These are phyloP conservation scores for Canavalia ensiformis DNA, from an alignment of 306 rosid species.

Conservation along the genomic window DNA sequence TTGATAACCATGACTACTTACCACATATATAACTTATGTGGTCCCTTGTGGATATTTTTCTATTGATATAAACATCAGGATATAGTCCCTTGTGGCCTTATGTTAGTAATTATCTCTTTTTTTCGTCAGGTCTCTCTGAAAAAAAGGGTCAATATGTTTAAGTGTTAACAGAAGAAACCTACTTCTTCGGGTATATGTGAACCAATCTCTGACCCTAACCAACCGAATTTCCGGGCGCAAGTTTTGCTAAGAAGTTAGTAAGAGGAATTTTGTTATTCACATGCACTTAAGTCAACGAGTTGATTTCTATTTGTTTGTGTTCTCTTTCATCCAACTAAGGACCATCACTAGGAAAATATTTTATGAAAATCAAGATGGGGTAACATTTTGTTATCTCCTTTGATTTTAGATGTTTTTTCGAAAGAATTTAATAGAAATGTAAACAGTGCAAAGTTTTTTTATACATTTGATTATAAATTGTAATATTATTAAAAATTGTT, in stretches of 20 bases:
- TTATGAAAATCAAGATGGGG: no score
- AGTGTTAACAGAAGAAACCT: conserved; percentile 3
- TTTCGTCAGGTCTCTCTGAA: conserved; percentile 29
- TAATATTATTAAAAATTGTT: no score
- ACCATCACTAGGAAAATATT: background rate
- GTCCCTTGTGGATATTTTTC: background rate
- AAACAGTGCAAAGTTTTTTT: no score
- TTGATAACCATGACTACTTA: no score
- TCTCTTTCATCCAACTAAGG: background rate
- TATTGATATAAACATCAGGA: background rate
- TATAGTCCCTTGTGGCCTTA: background rate
- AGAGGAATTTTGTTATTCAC: background rate
- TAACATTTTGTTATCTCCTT: no score
- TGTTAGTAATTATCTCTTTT: background rate
- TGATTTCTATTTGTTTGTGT: background rate
- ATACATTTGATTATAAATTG: no score
- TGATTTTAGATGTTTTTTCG: no score
- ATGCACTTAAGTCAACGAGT: conserved; percentile 6
- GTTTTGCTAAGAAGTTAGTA: background rate
- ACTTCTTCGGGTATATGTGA: background rate
- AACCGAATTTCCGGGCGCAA: background rate
- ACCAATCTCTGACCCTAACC: background rate
- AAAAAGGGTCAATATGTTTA: conserved; percentile 6
- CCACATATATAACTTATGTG: no score
- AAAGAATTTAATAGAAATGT: no score